Evolutionary conservation across 192 early-diverging fungal genomes (phyloP).

Genomic region (Linnemannia elongata): DNA sequence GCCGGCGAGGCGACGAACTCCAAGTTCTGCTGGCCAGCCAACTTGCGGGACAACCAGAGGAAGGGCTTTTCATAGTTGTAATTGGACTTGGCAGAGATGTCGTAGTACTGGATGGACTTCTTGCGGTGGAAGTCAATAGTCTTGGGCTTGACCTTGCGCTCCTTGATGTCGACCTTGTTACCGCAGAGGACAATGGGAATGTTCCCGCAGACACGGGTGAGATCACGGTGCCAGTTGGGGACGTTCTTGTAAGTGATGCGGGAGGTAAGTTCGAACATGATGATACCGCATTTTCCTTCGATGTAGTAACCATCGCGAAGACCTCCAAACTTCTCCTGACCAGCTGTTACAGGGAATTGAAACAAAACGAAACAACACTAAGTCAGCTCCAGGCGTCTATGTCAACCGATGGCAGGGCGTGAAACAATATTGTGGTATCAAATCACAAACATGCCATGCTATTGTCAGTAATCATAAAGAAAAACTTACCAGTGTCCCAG

Average conservation of each 20-base stretch:
- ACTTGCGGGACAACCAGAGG: constrained; percentile 99
- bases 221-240: constrained; percentile 99
- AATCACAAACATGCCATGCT: neutral
- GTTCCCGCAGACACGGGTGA: constrained; percentile 99
- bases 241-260: constrained; percentile 99
- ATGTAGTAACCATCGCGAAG: constrained; percentile 99
- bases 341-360: constrained; percentile 62
- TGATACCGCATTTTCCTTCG: constrained; percentile 99
- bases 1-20: constrained; percentile 99
- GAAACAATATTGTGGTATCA: neutral
- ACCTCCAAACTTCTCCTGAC: constrained; percentile 99
- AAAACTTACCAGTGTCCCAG: constrained; percentile 87
- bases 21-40: constrained; percentile 93
- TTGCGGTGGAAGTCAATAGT: constrained; percentile 99
- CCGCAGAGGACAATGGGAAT: constrained; percentile 99
- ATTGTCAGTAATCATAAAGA: neutral
- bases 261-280: constrained; percentile 99
- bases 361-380: neutral
- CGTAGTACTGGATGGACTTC: constrained; percentile 99
- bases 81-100: constrained; percentile 99
- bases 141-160: constrained; percentile 99
- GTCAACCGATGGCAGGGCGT: neutral
- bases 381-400: neutral
- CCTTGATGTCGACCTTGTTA: constrained; percentile 99
- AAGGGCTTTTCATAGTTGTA: constrained; percentile 99